phyloP scores from a whole-genome alignment of 805 yeast genomes.

The Sungouiella blattae region DNA sequence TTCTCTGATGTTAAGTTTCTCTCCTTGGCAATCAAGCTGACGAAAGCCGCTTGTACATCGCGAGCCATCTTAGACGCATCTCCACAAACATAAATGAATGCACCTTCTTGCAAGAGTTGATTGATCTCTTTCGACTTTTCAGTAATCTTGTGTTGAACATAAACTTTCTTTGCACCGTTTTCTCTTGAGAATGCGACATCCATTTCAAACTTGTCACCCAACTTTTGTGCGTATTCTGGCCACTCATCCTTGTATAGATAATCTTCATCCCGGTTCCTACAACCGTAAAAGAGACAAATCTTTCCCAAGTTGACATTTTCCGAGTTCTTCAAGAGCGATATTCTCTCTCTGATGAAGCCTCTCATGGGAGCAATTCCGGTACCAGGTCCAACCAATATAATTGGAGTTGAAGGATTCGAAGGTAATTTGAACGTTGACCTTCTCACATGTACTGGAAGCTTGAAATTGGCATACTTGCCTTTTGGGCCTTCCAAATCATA shows the following conservation, averaged over 20 bases:
- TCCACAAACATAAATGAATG: slow-evolving; percentile 92
- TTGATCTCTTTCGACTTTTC: slow-evolving; percentile 54
- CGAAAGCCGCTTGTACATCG: slow-evolving; percentile 75
- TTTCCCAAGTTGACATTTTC: slow-evolving; percentile 52
- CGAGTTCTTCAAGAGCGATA: slow-evolving; percentile 39
- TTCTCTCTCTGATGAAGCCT: slow-evolving; percentile 88
- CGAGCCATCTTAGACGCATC: slow-evolving; percentile 96
- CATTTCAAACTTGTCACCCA: slow-evolving; percentile 65
- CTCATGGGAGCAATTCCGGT: slow-evolving; percentile 99
- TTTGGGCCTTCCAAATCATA: slow-evolving; percentile 89
- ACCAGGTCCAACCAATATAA: slow-evolving; percentile 95
- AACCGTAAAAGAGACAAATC: slow-evolving; percentile 79
- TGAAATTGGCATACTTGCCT: slow-evolving; percentile 44
- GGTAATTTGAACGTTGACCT: slow-evolving; percentile 95
- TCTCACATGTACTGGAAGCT: slow-evolving; percentile 88
- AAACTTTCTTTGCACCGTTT: slow-evolving; percentile 49
- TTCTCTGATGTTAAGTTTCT: slow-evolving; percentile 62
- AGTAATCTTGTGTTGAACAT: slow-evolving; percentile 77
- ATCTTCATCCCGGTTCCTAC: slow-evolving; percentile 76
- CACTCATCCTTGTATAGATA: slow-evolving; percentile 87
- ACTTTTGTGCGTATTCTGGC: slow-evolving; percentile 62
- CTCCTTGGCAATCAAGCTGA: slow-evolving; percentile 56
- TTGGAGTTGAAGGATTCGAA: slow-evolving; percentile 73
- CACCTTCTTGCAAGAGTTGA: slow-evolving; percentile 60
- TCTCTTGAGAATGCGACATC: slow-evolving; percentile 87